Percentiles rank a stretch among this genome's conserved stretches.
Conservation (phyloP, 164 flowering plant genomes). For the Aristolochia fimbriata region DNA sequence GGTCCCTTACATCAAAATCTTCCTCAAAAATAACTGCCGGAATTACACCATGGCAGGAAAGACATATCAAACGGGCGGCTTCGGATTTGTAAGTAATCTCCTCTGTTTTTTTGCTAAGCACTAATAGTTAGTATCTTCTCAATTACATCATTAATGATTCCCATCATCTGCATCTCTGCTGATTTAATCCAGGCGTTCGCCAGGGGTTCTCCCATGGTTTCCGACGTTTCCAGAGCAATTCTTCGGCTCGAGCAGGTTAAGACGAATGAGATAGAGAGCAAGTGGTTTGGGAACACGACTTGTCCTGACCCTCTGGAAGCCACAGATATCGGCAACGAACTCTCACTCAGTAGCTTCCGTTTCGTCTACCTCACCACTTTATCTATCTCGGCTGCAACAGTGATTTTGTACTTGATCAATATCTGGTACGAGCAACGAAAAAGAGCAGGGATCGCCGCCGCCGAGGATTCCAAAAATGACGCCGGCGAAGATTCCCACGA, state of each 20-base stretch:
- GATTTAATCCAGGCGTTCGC: slow-evolving; percentile 23
- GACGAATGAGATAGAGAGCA: slow-evolving; percentile 20
- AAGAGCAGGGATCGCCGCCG: no score
- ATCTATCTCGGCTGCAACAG: no score
- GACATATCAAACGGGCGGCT: slow-evolving; percentile 16
- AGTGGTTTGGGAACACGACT: slow-evolving; percentile 17
- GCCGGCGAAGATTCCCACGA: no score
- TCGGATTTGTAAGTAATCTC: slow-evolving; percentile 25
- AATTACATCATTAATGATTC: neutral
- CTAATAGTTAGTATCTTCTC: no score
- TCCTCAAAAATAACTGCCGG: slow-evolving; percentile 10
- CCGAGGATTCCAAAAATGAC: no score
- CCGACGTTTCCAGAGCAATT: slow-evolving; percentile 32
- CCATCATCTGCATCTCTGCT: neutral
- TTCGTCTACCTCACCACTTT: no score
- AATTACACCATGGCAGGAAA: slow-evolving; percentile 16
- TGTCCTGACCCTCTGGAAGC: no score
- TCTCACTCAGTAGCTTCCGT: no score
- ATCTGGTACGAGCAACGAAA: no score
- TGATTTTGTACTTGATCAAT: no score
- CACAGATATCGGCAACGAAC: no score
- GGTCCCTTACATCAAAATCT: slow-evolving; percentile 17
- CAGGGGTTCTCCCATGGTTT: slow-evolving; percentile 27
- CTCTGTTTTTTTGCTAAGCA: neutral
- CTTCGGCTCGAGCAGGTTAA: slow-evolving; percentile 17